phyloP scores from a whole-genome alignment of 768 basidiomycete species.

The Cystobasidium onofrii region DNA sequence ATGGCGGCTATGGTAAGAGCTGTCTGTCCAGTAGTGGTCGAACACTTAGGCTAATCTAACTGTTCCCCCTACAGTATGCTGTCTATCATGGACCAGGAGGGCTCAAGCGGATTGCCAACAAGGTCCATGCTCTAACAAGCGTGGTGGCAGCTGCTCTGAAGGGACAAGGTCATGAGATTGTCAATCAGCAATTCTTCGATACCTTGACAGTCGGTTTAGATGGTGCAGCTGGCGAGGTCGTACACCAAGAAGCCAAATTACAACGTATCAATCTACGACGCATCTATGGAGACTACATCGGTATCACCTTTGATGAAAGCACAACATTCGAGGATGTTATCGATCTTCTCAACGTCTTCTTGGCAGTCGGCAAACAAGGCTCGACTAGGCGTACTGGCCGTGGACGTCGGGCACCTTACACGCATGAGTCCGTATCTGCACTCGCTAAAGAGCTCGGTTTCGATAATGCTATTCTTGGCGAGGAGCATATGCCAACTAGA shows the following conservation, averaged over 20 bases:
- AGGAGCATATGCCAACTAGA: slow-evolving; percentile 51
- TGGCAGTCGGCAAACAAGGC: slow-evolving; percentile 50
- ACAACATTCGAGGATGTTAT: slow-evolving; percentile 67
- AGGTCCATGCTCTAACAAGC: slow-evolving; percentile 80
- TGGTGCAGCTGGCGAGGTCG: slow-evolving; percentile 53
- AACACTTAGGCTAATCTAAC: neutral
- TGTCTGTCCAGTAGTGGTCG: slow-evolving; percentile 48
- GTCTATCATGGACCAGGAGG: slow-evolving; percentile 90
- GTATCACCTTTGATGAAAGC: slow-evolving; percentile 88
- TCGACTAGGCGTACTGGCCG: slow-evolving; percentile 11
- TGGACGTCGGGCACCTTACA: slow-evolving; percentile 33
- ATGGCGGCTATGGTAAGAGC: slow-evolving; percentile 78
- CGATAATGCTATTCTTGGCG: slow-evolving; percentile 33
- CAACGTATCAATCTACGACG: slow-evolving; percentile 74
- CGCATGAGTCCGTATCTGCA: slow-evolving; percentile 42
- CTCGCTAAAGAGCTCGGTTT: slow-evolving; percentile 48
- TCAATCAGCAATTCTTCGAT: slow-evolving; percentile 73
- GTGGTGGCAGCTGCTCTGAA: slow-evolving; percentile 63
- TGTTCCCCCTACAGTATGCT: slow-evolving; percentile 49
- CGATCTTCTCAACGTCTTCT: slow-evolving; percentile 71
- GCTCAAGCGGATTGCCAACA: slow-evolving; percentile 70
- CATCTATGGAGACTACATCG: slow-evolving; percentile 66
- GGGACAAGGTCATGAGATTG: slow-evolving; percentile 60
- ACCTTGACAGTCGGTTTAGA: slow-evolving; percentile 63
- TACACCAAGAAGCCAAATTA: slow-evolving; percentile 62